Evolutionary conservation across 2,329 filamentous ascomycete genomes (phyloP), one percentile per base, ranked within the genome.

Genomic region (Colletotrichum gloeosporioides): DNA sequence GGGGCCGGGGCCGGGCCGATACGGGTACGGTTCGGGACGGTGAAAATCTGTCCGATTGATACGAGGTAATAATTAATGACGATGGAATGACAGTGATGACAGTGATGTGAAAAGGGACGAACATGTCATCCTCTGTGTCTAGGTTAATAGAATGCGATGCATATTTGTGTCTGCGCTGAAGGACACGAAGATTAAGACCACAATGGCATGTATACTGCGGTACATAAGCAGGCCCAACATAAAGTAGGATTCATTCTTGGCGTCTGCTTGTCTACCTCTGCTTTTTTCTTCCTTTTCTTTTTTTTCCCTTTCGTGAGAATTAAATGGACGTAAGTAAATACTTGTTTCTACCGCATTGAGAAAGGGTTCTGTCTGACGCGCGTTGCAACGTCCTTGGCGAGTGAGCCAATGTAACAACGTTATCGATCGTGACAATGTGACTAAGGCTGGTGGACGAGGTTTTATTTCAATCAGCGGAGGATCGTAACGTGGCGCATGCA

Each of bases 11-110:
- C 44, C 44, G 61, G 61, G 61, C 61, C 61, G 61, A 25, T 32
- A 63, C 32, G 61, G 18, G 61, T 32, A 34, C 61, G 61, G 61
- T 63, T 63, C 61, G 22, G 44, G 44, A 53, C 44, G 44, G n/a
- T 53, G 44, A 53, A 53, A 53, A 53, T 53, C n/a, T 53, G 44
- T 53, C 44, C 44, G 44, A 53, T 53, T 53, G 44, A 53, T 53
- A 53, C n/a, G 44, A 53, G 44, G 44, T 3, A 22, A 13, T 22
- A 9, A 49, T 12, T 53, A 10, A 53, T 22, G n/a, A 53, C n/a
- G 44, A 53, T 22, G n/a, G 44, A 53, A 53, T 22, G 44, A 13
- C 44, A 13, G n/a, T 12, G n/a, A 53, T 53, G 44, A 13, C 44
- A 13, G n/a, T 12, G n/a, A 53, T 53, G 10, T 7, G 9, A 22